Evolutionary conservation across 2,329 filamentous ascomycete genomes (phyloP).

Genomic region (Fusarium fracticaudum): DNA sequence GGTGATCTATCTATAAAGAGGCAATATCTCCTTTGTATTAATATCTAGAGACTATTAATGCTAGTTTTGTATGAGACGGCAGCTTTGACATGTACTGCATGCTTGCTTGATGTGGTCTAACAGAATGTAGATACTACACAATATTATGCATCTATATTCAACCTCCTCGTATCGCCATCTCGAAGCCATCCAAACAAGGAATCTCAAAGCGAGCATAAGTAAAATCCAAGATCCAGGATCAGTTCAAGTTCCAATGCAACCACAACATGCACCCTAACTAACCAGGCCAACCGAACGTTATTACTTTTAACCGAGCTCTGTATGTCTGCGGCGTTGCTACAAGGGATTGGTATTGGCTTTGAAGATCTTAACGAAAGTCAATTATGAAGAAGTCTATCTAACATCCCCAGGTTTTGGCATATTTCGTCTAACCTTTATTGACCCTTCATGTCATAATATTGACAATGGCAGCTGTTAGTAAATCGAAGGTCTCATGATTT

Average conservation of each 20-base stretch:
- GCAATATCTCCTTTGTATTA: background rate
- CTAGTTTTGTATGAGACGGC: background rate
- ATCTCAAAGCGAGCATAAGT: constrained; percentile 2
- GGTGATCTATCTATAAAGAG: constrained; percentile 1
- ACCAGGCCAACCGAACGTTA: background rate
- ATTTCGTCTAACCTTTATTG: background rate
- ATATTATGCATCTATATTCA: background rate
- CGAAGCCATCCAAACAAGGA: background rate
- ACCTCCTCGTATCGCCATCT: background rate
- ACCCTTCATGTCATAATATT: background rate
- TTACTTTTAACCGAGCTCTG: constrained; percentile 8
- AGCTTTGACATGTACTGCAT: background rate
- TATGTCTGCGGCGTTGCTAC: constrained; percentile 1
- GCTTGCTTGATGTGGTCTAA: background rate
- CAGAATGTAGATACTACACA: background rate
- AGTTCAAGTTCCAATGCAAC: constrained; percentile 12
- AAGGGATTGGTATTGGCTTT: background rate
- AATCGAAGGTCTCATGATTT: background rate
- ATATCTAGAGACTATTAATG: background rate
- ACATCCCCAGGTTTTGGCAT: background rate
- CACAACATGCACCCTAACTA: constrained; percentile 1
- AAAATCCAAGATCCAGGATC: background rate
- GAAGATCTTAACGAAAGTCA: background rate
- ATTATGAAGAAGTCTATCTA: background rate
- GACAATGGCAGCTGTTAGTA: background rate